Evolutionary conservation across 2,329 filamentous ascomycete genomes (phyloP), one percentile per base, ranked within the genome.

Genomic region (Fusarium mangiferae): DNA sequence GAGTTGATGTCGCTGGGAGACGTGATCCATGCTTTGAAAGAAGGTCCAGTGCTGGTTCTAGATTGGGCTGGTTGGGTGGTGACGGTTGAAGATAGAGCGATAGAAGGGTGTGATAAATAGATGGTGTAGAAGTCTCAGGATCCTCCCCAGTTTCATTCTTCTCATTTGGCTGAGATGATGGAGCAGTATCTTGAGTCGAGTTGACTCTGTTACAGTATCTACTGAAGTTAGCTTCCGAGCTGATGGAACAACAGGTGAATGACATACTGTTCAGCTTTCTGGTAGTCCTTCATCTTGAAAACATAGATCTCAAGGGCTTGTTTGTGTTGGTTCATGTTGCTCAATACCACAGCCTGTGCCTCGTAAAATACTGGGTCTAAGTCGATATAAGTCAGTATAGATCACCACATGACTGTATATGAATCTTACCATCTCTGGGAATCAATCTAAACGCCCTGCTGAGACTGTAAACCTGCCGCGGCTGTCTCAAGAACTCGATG

Each of bases 261-360:
- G 52, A 86, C 91, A 70, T 85, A 98, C 92, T 98, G 94, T 88
- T 99, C 96, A 38, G 96, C 96, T 83, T 98, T 98, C 18, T 85
- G 86, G 72, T 94, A 96, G 81, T 98, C 92, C 75, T 93, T 86
- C 81, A 99, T 90, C 81, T 96, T 96, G 84, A 98, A 99, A 35
- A 98, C 96, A 81, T 98, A 99, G 59, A 99, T 98, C 80, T 96
- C 93, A n/a, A 99, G 85, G 0, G 96, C 96, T 83, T 98, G 95
- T 80, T 94, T 95, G 84, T 99, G 95, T 77, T 96, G 93, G 12
- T 94, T 94, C 94, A 98, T 98, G 77, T 96, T 97, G 82, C 94
- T 95, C 44, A 98, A 89, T 26, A 98, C 92, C 49, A 98, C 92
- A 12, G 96, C 96, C 70, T 96, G 91, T 5, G 94, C 91, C 81